phyloP scores from a whole-genome alignment of 352 stramenopile genomes.

The Blastocystis sp. region DNA sequence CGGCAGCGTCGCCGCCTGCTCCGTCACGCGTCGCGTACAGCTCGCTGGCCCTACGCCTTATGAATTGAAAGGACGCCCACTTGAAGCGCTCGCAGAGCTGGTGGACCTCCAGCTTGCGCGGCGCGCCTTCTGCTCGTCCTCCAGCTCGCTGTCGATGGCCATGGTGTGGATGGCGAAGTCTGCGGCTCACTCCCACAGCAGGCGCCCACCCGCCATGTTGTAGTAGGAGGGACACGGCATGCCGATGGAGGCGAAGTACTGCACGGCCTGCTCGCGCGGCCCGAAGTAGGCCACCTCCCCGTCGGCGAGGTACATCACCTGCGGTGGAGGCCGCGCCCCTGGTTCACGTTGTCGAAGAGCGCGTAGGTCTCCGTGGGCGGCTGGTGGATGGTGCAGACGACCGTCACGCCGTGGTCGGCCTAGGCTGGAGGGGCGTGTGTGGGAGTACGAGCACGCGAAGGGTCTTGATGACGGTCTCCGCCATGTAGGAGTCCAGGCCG shows the following conservation, averaged over 20 bases:
- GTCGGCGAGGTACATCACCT: constrained; percentile 57
- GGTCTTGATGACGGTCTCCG: constrained; percentile 56
- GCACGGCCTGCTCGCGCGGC: constrained; percentile 2
- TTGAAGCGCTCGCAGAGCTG: constrained; percentile 45
- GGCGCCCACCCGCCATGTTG: constrained; percentile 40
- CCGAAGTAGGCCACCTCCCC: constrained; percentile 58
- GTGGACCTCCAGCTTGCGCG: constrained; percentile 46
- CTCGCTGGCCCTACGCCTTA: constrained; percentile 13
- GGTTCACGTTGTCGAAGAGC: constrained; percentile 14
- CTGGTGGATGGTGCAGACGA: constrained; percentile 66
- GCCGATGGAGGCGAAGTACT: constrained; percentile 49
- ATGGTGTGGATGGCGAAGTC: constrained; percentile 61
- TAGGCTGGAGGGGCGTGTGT: background rate
- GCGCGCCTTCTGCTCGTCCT: constrained; percentile 37
- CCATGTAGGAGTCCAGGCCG: constrained; percentile 68
- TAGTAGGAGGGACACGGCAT: constrained; percentile 61
- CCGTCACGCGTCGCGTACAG: background rate
- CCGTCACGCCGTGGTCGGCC: constrained; percentile 56
- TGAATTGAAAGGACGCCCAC: background rate
- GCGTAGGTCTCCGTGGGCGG: constrained; percentile 55
- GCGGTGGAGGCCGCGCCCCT: too few species aligned
- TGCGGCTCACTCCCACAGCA: background rate
- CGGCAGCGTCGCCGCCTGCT: background rate
- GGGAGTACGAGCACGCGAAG: constrained; percentile 33
- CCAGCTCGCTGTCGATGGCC: constrained; percentile 62